Conservation (phyloP, 257 asterid species). For the Capsicum rhomboideum region DNA sequence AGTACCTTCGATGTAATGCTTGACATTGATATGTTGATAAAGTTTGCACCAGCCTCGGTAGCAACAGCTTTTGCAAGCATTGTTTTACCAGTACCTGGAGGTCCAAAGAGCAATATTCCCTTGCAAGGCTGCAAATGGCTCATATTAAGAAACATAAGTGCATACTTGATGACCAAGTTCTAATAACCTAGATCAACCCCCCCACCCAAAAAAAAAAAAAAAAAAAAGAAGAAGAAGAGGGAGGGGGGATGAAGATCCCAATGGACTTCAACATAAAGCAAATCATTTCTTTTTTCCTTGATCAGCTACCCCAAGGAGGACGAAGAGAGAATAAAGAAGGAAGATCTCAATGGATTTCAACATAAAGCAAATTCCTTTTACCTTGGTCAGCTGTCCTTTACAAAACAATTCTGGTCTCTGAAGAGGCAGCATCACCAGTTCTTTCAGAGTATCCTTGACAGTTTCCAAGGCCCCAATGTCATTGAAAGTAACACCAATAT, state of each 20-base stretch:
- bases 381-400: slow-evolving; percentile 90
- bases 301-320: slow-evolving; percentile 26
- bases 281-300: slow-evolving; percentile 30
- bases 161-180: neutral
- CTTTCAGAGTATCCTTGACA: slow-evolving; percentile 88
- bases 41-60: slow-evolving; percentile 90
- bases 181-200: neutral
- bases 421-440: slow-evolving; percentile 85
- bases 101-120: slow-evolving; percentile 92
- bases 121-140: slow-evolving; percentile 70
- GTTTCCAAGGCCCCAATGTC: slow-evolving; percentile 89
- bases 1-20: slow-evolving; percentile 79
- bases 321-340: no score
- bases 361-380: slow-evolving; percentile 8
- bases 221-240: no score
- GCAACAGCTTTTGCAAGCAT: slow-evolving; percentile 98
- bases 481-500: slow-evolving; percentile 78
- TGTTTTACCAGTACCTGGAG: slow-evolving; percentile 90
- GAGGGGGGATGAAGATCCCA: no score
- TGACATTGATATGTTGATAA: slow-evolving; percentile 85
- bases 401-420: slow-evolving; percentile 84
- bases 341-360: neutral
- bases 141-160: slow-evolving; percentile 9
- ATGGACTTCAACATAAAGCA: neutral
- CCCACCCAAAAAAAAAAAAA: no score